A percentile compares a stretch with the other conserved stretches of the same genome.
These are phyloP conservation scores for Candida boleticola DNA, from an alignment of 805 yeast genomes.

Conservation along the genomic window DNA sequence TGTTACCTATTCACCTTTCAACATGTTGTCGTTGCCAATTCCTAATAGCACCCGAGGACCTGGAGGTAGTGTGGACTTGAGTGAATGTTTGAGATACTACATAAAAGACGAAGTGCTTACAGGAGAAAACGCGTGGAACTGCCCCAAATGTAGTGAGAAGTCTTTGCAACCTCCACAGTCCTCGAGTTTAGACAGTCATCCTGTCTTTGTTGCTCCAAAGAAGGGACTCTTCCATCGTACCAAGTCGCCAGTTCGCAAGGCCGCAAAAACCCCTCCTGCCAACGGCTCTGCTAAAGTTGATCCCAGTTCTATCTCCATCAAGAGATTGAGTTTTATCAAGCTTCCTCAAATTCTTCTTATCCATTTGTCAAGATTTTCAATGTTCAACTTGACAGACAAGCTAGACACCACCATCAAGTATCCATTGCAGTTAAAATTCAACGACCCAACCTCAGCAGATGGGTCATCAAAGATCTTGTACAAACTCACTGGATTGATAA, in stretches of 20 bases:
- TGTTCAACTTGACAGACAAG: slow-evolving; percentile 53
- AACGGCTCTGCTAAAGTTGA: not conserved
- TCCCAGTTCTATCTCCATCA: slow-evolving; percentile 15
- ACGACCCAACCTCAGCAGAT: slow-evolving; percentile 21
- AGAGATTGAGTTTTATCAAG: slow-evolving; percentile 29
- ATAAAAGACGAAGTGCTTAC: slow-evolving; percentile 61
- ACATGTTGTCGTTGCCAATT: slow-evolving; percentile 61
- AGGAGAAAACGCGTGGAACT: slow-evolving; percentile 84
- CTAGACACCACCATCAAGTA: slow-evolving; percentile 49
- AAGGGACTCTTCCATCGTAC: slow-evolving; percentile 29
- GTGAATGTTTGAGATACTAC: slow-evolving; percentile 63
- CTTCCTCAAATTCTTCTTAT: slow-evolving; percentile 38
- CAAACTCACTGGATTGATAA: slow-evolving; percentile 60
- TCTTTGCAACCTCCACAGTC: slow-evolving; percentile 11
- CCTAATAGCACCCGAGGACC: slow-evolving; percentile 39
- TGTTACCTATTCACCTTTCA: slow-evolving; percentile 59
- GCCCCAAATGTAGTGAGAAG: slow-evolving; percentile 61
- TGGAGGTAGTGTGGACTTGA: slow-evolving; percentile 39
- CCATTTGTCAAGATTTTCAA: slow-evolving; percentile 43
- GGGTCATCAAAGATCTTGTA: slow-evolving; percentile 35
- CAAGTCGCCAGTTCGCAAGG: not conserved
- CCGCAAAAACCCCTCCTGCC: not conserved
- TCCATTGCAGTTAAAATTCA: slow-evolving; percentile 53
- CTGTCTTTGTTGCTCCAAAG: slow-evolving; percentile 37
- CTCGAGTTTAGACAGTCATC: slow-evolving; percentile 28